phyloP scores from a whole-genome alignment of 1,139 yeast species.

The Yamadazyma atmosphaerica region DNA sequence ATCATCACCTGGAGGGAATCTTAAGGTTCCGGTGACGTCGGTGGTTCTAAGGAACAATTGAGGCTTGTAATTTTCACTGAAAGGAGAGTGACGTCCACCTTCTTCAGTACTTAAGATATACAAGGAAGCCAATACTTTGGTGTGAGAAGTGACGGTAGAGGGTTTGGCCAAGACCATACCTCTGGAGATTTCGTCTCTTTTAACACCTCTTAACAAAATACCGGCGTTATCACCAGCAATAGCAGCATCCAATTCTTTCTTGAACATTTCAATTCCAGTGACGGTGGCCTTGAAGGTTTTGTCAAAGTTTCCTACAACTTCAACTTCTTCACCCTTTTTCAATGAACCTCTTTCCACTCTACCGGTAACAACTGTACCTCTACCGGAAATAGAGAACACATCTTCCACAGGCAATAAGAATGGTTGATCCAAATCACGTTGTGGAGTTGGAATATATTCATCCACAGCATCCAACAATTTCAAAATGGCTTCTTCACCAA shows the following conservation, averaged over 20 bases:
- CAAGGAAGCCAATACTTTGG: slow-evolving; percentile 89
- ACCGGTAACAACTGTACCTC: slow-evolving; percentile 99
- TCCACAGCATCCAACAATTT: slow-evolving; percentile 92
- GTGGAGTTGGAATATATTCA: slow-evolving; percentile 93
- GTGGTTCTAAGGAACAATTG: slow-evolving; percentile 96
- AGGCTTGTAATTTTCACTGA: slow-evolving; percentile 96
- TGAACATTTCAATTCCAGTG: slow-evolving; percentile 98
- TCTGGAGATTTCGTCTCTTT: slow-evolving; percentile 95
- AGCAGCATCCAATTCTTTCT: slow-evolving; percentile 95
- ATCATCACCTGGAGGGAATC: slow-evolving; percentile 87
- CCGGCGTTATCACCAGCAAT: slow-evolving; percentile 99
- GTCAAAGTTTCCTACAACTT: slow-evolving; percentile 89
- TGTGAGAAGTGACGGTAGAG: slow-evolving; percentile 88
- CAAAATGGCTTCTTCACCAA: slow-evolving; percentile 82
- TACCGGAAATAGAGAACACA: slow-evolving; percentile 96
- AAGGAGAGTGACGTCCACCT: slow-evolving; percentile 99
- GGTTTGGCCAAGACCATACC: slow-evolving; percentile 98
- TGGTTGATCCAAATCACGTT: slow-evolving; percentile 93
- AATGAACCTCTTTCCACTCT: slow-evolving; percentile 97
- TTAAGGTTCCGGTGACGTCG: slow-evolving; percentile 88
- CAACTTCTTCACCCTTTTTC: slow-evolving; percentile 98
- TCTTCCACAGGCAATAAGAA: slow-evolving; percentile 98
- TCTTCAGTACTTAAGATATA: slow-evolving; percentile 94
- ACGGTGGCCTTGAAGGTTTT: slow-evolving; percentile 90
- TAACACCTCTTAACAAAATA: slow-evolving; percentile 94